phyloP scores from a whole-genome alignment of 306 rosid genomes.

The Comarum palustre region DNA sequence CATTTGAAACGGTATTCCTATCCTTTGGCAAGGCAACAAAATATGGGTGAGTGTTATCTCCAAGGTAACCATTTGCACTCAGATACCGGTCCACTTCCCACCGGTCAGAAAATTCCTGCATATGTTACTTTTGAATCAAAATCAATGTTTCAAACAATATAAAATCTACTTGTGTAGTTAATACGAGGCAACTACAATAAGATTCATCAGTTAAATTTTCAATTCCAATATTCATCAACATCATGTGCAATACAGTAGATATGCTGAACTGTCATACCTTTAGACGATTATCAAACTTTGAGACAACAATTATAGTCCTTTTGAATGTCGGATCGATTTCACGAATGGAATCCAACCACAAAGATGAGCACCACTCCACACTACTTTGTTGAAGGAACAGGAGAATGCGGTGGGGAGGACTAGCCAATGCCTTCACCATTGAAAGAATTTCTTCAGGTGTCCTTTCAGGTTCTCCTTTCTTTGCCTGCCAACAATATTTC shows the following conservation, averaged over 20 bases:
- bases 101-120: conserved; percentile 84
- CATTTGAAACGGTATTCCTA: conserved; percentile 69
- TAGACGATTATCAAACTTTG: conserved; percentile 96
- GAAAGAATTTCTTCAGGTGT: conserved; percentile 93
- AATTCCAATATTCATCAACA: neutral
- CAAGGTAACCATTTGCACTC: conserved; percentile 94
- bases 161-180: neutral
- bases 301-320: conserved; percentile 76
- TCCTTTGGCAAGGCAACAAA: conserved; percentile 94
- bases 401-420: conserved; percentile 89
- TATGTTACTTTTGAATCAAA: conserved; percentile 18
- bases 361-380: conserved; percentile 96
- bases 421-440: conserved; percentile 89
- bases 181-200: neutral
- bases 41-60: conserved; percentile 70
- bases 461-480: conserved; percentile 90
- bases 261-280: conserved; percentile 49
- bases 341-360: conserved; percentile 88
- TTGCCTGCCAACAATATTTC: conserved; percentile 54
- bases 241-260: neutral
- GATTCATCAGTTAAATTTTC: neutral
- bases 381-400: conserved; percentile 97
- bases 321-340: conserved; percentile 85
- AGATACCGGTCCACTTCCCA: conserved; percentile 99
- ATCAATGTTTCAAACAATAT: conserved; percentile 6